Percentiles rank a stretch among this genome's conserved stretches.
phyloP scores from a whole-genome alignment of 1,139 yeast genomes.

The Blastobotrys indianensis region DNA sequence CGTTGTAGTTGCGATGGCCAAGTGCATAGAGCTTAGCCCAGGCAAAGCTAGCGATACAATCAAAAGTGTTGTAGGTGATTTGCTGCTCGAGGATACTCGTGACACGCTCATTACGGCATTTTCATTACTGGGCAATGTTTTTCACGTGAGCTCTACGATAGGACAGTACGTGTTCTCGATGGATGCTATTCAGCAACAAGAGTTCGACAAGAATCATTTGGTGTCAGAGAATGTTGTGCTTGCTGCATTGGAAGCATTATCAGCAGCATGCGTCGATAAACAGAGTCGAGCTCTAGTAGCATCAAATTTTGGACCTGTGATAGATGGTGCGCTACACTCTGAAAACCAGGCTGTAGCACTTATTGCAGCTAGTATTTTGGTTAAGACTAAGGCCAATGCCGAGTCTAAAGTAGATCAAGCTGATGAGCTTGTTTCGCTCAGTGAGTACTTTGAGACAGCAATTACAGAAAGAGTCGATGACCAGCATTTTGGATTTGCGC shows the following conservation, averaged over 20 bases:
- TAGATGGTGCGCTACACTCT: conserved; percentile 24
- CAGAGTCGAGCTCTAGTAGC: conserved; percentile 30
- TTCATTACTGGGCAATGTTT: conserved; percentile 54
- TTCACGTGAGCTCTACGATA: conserved; percentile 48
- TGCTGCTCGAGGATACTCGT: conserved; percentile 16
- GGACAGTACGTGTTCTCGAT: conserved; percentile 23
- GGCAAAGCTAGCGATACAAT: conserved; percentile 14
- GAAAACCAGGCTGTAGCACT: conserved; percentile 24
- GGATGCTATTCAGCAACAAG: conserved; percentile 20
- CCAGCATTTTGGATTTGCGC: conserved; percentile 24
- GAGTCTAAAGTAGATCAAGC: conserved; percentile 21
- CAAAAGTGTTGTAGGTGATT: conserved; percentile 18
- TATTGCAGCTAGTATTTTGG: conserved; percentile 33
- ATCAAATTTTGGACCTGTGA: conserved; percentile 24
- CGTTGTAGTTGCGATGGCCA: conserved; percentile 21
- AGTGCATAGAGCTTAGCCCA: conserved; percentile 17
- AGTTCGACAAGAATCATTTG: conserved; percentile 17
- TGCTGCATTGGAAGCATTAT: conserved; percentile 31
- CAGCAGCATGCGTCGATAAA: conserved; percentile 33
- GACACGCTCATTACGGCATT: conserved; percentile 42
- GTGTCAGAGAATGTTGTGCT: conserved; percentile 23
- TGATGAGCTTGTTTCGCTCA: conserved; percentile 25
- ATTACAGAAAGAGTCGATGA: conserved; percentile 13
- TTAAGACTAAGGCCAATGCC: conserved; percentile 31
- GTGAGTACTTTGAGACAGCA: conserved; percentile 28